Evolutionary conservation across 306 rosid species (phyloP).

Genomic region (Vicia villosa): DNA sequence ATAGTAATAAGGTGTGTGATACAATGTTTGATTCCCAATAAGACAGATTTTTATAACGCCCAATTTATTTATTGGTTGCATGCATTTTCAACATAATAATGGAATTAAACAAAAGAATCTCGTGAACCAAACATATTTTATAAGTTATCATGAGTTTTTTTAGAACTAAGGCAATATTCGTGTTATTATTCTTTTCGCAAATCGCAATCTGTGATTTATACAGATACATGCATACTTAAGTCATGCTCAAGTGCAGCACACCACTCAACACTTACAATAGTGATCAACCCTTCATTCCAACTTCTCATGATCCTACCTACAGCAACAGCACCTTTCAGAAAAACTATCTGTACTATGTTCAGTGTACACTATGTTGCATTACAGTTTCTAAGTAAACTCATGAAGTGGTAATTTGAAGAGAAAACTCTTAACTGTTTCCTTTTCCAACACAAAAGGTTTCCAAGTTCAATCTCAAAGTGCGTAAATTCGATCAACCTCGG

Average conservation of each 20-base stretch:
- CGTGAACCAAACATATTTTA: conserved; percentile 11
- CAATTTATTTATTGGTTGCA: too few relatives aligned
- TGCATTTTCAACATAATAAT: neutral
- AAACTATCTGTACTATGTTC: conserved; percentile 28
- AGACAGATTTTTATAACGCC: too few relatives aligned
- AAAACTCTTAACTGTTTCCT: conserved; percentile 16
- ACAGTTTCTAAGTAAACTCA: conserved; percentile 43
- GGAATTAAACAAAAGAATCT: too few relatives aligned
- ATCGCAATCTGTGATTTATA: conserved; percentile 28
- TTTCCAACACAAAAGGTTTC: conserved; percentile 27
- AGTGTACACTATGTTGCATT: conserved; percentile 29
- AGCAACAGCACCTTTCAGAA: conserved; percentile 27
- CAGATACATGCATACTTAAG: conserved; percentile 9
- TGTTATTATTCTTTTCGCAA: conserved; percentile 12
- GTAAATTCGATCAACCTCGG: conserved; percentile 79
- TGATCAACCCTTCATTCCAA: conserved; percentile 27
- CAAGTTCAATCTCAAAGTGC: conserved; percentile 62
- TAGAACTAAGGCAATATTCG: conserved; percentile 22
- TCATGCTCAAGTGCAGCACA: conserved; percentile 28
- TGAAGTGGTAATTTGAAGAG: conserved; percentile 19
- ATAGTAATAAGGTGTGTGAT: too few relatives aligned
- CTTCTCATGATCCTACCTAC: conserved; percentile 31
- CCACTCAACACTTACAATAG: conserved; percentile 24
- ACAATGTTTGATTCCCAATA: too few relatives aligned
- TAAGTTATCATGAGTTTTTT: neutral